Conservation (phyloP, 2,329 filamentous ascomycete genomes). For the Ceratocystiopsis brevicomis region DNA sequence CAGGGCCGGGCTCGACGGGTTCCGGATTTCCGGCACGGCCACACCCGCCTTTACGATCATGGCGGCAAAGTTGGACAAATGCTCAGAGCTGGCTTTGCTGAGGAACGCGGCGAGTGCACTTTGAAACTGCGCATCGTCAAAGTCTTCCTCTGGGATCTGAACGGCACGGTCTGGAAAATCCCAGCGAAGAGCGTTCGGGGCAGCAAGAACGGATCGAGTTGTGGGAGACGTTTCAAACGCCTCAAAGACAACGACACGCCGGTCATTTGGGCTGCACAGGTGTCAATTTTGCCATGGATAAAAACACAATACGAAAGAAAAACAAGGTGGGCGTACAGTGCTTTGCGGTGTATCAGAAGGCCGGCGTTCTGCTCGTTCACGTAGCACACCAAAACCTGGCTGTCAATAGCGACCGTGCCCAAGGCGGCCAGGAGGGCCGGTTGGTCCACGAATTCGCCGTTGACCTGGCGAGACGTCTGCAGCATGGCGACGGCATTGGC, state of each 20-base stretch:
- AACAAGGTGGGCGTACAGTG: no score
- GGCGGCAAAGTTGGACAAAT: conserved; percentile 26
- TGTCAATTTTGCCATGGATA: no score
- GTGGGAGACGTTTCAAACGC: conserved; percentile 39
- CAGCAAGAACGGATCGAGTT: conserved; percentile 31
- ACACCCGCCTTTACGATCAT: conserved; percentile 30
- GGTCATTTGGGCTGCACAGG: no score
- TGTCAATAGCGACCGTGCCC: no score
- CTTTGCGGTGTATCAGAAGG: no score
- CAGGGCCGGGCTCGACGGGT: conserved; percentile 36
- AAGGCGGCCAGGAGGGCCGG: no score
- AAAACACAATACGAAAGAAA: no score
- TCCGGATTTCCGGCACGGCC: conserved; percentile 31
- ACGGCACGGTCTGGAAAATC: conserved; percentile 39
- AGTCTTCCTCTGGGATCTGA: conserved; percentile 20
- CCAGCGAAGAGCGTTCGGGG: conserved; percentile 33
- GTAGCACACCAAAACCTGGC: no score
- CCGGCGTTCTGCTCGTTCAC: no score
- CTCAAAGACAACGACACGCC: conserved; percentile 23
- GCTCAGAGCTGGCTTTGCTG: conserved; percentile 30
- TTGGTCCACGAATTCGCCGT: no score
- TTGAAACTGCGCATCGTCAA: conserved; percentile 22
- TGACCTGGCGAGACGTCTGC: no score
- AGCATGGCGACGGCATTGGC: no score
- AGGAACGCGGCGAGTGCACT: conserved; percentile 30